Evolutionary conservation across 2,329 filamentous ascomycete species (phyloP), one percentile per base, ranked within the genome.

Genomic region (Pseudocercospora ulei): DNA sequence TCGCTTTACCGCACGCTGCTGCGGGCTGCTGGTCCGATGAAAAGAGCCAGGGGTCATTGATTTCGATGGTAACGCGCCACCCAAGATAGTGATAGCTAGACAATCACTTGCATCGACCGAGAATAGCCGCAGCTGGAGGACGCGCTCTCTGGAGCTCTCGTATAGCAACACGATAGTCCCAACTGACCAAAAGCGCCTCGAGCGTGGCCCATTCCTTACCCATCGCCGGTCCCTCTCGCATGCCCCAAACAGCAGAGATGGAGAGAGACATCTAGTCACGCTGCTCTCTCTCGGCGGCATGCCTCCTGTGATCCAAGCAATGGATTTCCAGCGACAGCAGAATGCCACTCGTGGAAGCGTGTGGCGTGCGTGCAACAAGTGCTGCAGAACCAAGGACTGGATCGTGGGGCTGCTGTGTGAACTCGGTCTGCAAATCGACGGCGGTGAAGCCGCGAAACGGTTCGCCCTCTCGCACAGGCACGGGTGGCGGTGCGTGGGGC

Each of bases 401-500:
- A 39, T 56, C 51, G 26, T 44, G 26, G 7, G 53, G 31, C 28
- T 38, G 43, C 41, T 52, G 52, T n/a, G n/a, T 33, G 5, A 50
- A 34, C 7, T 39, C 39, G 6, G 39, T 39, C 28, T 47, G 51
- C 2, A 58, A 39, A 22, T 58, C 55, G 7, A 49, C 30, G 6
- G 49, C 34, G n/a, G 48, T 53, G 43, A 58, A 58, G 7, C 51
- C 54, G 9, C 47, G 43, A 33, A 54, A 58, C 2, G 46, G 27
- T 11, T 53, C 52, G 11, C 52, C 54, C 17, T 54, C 50, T n/a
- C 34, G 38, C 23, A 48, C 44, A 7, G 49, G 42, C 23, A 18
- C 35, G 6, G 43, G 37, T 11, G 46, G 41, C 17, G 31, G 23
- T n/a, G n/a, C n/a, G n/a, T n/a, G n/a, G n/a, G n/a, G n/a, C n/a